These are phyloP conservation scores for Oryza glaberrima DNA, from an alignment of 176 grass and related monocot genomes.

Conservation along the genomic window DNA sequence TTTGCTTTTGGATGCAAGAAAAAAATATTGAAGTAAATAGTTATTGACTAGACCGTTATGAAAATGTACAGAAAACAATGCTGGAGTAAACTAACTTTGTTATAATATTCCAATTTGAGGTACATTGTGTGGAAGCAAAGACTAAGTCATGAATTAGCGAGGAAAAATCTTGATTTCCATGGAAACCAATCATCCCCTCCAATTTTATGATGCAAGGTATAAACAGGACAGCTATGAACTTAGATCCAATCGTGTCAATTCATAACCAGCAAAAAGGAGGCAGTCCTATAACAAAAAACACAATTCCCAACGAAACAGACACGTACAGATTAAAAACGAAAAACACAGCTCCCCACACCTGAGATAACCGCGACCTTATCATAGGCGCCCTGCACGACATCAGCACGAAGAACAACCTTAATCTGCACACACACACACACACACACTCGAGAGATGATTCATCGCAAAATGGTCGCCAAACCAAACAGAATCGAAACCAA, in stretches of 20 bases:
- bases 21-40: neutral
- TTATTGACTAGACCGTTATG: neutral
- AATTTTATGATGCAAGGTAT: neutral
- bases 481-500: conserved; percentile 25
- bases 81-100: conserved; percentile 1
- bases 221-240: neutral
- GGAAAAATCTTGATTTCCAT: too few relatives aligned
- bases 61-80: neutral
- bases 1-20: neutral
- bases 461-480: conserved; percentile 9
- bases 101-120: neutral
- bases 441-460: conserved; percentile 23
- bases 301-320: conserved; percentile 17
- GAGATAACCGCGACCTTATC: conserved; percentile 96
- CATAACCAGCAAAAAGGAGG: conserved; percentile 1
- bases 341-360: conserved; percentile 48
- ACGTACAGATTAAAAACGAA: neutral
- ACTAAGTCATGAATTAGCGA: neutral
- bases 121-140: neutral
- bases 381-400: conserved; percentile 61
- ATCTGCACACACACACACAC: conserved; percentile 61
- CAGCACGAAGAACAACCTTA: conserved; percentile 97
- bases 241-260: neutral
- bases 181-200: neutral
- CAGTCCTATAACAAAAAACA: neutral